Conservation (phyloP, 139 green algal genomes). For the Deuterostichococcus epilithicus region DNA sequence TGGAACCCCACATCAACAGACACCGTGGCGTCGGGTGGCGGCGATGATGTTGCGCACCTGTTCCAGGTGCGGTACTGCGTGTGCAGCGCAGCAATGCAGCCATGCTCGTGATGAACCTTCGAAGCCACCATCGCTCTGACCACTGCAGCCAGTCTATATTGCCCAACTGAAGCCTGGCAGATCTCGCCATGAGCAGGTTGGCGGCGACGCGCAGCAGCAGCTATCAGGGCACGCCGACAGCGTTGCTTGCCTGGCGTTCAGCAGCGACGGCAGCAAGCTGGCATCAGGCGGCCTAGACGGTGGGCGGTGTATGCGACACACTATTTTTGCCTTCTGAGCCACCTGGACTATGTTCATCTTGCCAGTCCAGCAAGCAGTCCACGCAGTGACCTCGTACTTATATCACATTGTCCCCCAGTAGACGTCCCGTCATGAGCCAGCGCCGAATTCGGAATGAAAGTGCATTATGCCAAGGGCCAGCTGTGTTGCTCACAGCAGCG, state of each 20-base stretch:
- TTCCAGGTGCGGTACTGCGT: constrained; percentile 49
- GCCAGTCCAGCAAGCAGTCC: not conserved
- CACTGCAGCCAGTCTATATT: not conserved
- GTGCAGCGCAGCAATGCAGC: not conserved
- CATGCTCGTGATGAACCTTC: not conserved
- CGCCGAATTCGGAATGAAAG: not conserved
- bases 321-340: no score
- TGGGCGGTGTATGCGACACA: constrained; percentile 8
- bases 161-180: constrained; percentile 46
- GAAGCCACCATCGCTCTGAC: no score
- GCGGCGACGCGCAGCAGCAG: constrained; percentile 43
- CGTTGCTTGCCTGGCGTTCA: constrained; percentile 77
- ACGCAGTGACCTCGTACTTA: not conserved
- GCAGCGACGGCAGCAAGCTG: constrained; percentile 57
- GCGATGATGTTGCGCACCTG: constrained; percentile 72
- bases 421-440: not conserved
- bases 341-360: not conserved
- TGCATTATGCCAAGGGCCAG: not conserved
- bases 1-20: constrained; percentile 58
- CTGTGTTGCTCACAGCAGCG: not conserved
- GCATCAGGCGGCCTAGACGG: constrained; percentile 87
- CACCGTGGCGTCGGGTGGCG: constrained; percentile 71
- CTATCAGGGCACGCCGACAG: constrained; percentile 83
- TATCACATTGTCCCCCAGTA: no score
- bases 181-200: constrained; percentile 54